These are phyloP conservation scores for Corymbia maculata DNA, from an alignment of 345 rosid species.

Conservation along the genomic window DNA sequence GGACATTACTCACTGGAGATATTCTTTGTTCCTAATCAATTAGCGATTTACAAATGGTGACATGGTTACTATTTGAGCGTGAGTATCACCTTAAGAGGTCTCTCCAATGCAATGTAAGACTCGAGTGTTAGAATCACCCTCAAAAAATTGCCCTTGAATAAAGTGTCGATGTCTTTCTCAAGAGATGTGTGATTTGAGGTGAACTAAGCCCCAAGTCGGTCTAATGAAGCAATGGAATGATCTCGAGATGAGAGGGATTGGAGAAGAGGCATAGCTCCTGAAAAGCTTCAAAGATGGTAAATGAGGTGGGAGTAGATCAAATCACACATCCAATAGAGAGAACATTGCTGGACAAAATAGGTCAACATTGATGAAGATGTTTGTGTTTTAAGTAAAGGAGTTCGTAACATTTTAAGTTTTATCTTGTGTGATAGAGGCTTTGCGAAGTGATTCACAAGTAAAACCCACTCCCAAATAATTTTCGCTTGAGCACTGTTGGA, in stretches of 20 bases:
- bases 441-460: not conserved
- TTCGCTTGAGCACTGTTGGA: not conserved
- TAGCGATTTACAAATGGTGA: not conserved
- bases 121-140: not conserved
- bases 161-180: not conserved
- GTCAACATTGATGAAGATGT: not conserved
- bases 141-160: not conserved
- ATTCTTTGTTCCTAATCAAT: not conserved
- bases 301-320: not conserved
- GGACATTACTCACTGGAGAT: not conserved
- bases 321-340: not conserved
- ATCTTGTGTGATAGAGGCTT: not conserved
- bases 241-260: not conserved
- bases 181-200: not conserved
- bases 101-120: not conserved
- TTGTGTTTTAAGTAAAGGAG: not conserved
- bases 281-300: not conserved
- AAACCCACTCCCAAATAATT: not conserved
- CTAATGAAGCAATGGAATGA: not conserved
- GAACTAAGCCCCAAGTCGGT: not conserved
- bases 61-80: not conserved
- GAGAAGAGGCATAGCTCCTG: not conserved
- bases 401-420: not conserved
- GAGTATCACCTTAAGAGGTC: not conserved
- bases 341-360: not conserved